phyloP scores from a whole-genome alignment of 331 rosid species.

The Cucumis variabilis region DNA sequence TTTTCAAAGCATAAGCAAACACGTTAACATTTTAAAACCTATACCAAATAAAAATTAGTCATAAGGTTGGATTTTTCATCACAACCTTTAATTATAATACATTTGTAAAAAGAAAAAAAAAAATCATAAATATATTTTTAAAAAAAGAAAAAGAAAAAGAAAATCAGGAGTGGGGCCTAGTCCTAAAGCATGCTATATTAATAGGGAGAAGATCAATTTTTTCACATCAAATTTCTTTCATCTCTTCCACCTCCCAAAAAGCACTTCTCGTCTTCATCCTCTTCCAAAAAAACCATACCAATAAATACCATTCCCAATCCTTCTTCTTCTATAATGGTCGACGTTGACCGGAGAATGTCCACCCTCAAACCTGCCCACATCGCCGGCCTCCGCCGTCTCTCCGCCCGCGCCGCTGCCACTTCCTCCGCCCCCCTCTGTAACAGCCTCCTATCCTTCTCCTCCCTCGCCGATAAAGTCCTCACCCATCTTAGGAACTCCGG shows the following conservation, averaged over 20 bases:
- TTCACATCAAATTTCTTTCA: not conserved
- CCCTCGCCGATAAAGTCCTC: conserved; percentile 68
- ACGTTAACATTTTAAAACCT: no score
- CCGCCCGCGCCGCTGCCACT: conserved; percentile 87
- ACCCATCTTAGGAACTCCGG: conserved; percentile 76
- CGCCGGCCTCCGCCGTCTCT: conserved; percentile 94
- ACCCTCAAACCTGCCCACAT: conserved; percentile 32
- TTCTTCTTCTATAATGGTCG: conserved; percentile 23
- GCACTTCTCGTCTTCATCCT: conserved; percentile 10
- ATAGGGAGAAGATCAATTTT: not conserved
- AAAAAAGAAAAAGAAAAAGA: no score
- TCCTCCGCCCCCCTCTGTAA: conserved; percentile 51
- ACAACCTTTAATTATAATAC: no score
- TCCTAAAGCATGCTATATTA: not conserved
- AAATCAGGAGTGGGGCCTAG: not conserved
- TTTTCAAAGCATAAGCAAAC: no score
- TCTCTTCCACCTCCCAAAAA: not conserved
- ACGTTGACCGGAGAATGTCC: conserved; percentile 38
- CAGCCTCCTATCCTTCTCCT: conserved; percentile 79
- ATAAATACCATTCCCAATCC: not conserved
- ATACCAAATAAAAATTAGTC: no score
- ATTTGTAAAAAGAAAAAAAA: no score
- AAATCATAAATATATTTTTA: no score
- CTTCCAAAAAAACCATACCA: not conserved
- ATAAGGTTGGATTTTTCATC: no score